phyloP scores from a whole-genome alignment of 1,284 basidiomycete genomes.

The Trichosporon coremiiforme region DNA sequence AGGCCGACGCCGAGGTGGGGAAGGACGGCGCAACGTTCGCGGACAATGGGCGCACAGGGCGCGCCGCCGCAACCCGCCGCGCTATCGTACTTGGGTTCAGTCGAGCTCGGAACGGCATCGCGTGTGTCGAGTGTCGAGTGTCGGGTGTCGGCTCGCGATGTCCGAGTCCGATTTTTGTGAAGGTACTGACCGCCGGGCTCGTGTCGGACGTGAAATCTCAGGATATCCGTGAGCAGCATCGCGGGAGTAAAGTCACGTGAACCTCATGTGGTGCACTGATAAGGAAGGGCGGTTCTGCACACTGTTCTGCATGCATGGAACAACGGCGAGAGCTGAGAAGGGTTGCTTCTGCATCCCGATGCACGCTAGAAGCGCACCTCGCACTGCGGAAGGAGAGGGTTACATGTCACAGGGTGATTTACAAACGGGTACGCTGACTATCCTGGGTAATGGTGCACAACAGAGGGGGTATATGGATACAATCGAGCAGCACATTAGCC shows the following conservation, averaged over 20 bases:
- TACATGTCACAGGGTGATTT: not conserved
- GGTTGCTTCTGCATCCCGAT: not conserved
- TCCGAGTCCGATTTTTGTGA: slow-evolving; percentile 6
- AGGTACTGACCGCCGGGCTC: not conserved
- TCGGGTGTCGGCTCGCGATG: too few relatives aligned
- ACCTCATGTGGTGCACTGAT: not conserved
- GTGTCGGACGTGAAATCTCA: not conserved
- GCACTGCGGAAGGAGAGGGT: not conserved
- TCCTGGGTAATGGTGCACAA: not conserved
- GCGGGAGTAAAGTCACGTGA: slow-evolving; percentile 10
- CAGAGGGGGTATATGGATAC: not conserved
- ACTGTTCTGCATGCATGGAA: not conserved
- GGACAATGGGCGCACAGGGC: not conserved
- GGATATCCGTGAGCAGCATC: not conserved
- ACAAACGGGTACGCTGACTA: not conserved
- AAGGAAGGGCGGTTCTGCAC: not conserved
- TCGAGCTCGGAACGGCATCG: slow-evolving; percentile 40
- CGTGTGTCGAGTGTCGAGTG: not conserved
- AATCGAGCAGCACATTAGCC: slow-evolving; percentile 32
- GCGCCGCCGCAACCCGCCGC: slow-evolving; percentile 26
- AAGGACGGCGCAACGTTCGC: not conserved
- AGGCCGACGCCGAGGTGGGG: not conserved
- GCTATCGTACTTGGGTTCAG: slow-evolving; percentile 33
- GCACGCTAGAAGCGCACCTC: not conserved
- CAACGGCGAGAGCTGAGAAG: not conserved